phyloP scores from a whole-genome alignment of 352 stramenopile species.

The Phytophthora ohioensis region DNA sequence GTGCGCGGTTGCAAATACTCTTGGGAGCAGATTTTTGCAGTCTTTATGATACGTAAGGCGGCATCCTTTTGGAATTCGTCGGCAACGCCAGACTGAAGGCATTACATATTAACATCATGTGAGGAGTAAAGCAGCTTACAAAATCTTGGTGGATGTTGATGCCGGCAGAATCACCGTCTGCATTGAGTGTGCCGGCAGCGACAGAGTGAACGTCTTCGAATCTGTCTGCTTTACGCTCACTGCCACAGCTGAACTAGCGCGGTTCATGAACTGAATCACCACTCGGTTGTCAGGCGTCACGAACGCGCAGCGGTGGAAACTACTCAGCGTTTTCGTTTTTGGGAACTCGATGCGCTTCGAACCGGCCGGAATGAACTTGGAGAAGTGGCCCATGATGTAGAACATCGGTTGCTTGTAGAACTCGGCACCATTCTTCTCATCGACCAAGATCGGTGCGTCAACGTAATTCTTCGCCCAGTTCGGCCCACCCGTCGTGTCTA shows the following conservation, averaged over 20 bases:
- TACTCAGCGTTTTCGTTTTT: constrained; percentile 28
- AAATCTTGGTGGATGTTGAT: constrained; percentile 11
- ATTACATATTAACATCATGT: neutral
- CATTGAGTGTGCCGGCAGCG: constrained; percentile 23
- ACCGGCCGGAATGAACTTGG: constrained; percentile 65
- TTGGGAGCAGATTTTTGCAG: too few species aligned
- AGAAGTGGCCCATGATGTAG: constrained; percentile 79
- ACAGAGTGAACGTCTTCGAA: constrained; percentile 23
- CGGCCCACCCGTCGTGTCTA: constrained; percentile 78
- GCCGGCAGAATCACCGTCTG: constrained; percentile 25
- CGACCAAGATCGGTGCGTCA: constrained; percentile 21
- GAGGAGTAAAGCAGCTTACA: constrained; percentile 1
- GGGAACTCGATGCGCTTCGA: constrained; percentile 51
- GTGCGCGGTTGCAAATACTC: too few species aligned
- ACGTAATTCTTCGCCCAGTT: constrained; percentile 77
- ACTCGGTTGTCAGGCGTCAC: constrained; percentile 50
- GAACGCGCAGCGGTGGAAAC: constrained; percentile 51
- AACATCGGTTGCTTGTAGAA: constrained; percentile 88
- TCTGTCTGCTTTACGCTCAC: constrained; percentile 39
- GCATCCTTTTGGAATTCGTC: too few species aligned
- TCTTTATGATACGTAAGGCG: too few species aligned
- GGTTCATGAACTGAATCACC: constrained; percentile 53
- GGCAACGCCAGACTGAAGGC: neutral
- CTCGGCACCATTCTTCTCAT: constrained; percentile 26
- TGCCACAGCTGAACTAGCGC: constrained; percentile 40